Evolutionary conservation across 129 eudicot species (phyloP), one percentile per base, ranked within the genome.

Genomic region (Chrysanthemum lavandulifolium): DNA sequence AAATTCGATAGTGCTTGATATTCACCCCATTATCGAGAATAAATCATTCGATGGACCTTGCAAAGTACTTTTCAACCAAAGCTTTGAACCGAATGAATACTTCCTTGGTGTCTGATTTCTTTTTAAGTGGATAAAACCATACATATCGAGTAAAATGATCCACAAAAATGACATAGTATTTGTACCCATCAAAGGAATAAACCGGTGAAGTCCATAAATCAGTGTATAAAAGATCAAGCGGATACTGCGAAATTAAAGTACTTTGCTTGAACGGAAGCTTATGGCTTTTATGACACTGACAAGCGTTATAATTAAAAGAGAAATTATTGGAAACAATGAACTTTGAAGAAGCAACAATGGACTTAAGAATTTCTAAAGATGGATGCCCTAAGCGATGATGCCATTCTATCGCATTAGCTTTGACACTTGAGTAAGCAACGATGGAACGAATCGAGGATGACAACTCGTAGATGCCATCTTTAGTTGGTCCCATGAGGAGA

Each of bases 121-220:
- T 13, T 16, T 65, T 40, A 5, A 65, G 10, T 10, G 70, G 70
- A n/a, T 65, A 65, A 65, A 65, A 18, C 70, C 69, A 65, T 16
- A 65, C 4, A 65, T 65, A 65, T 36, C 13, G 1, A 33, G 60
- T 12, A 15, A 11, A 65, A 0, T 49, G 53, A 49, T 49, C 53
- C 10, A 49, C 13, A 49, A 49, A 51, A 13, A 13, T 31, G 13
- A 64, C 40, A 8, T 31, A 36, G 19, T 64, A 64, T 43, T 27
- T 27, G 4, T 3, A 27, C 4, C 31, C 31, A 27, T 27, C 31
- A 27, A 27, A 27, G 31, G 31, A 27, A 27, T 27, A 27, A 27
- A 27, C 31, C 3, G 4, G 31, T 27, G 4, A 27, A 27, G 31
- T 27, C 31, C 31, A 27, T 27, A 27, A 27, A 27, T 27, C 31